Evolutionary conservation across 2,329 filamentous ascomycete genomes (phyloP).

Genomic region (Leptodontidium sp.): DNA sequence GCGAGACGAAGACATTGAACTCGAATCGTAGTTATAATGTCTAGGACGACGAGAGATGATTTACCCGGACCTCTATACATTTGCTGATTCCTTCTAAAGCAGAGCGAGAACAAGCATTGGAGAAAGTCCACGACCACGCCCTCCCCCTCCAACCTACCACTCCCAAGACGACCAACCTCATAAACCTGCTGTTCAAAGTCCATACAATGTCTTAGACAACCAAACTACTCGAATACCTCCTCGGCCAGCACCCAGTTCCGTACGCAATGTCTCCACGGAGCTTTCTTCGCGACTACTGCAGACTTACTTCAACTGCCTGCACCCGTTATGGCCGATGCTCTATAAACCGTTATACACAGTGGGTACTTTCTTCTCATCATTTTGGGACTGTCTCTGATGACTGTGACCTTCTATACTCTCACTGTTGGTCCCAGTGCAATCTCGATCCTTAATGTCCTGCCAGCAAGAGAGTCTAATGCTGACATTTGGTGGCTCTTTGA

Average conservation of each 20-base stretch:
- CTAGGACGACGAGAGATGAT: background rate
- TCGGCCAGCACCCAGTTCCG: slow-evolving; percentile 3
- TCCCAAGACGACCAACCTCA: slow-evolving; percentile 8
- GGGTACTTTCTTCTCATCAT: background rate
- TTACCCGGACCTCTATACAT: background rate
- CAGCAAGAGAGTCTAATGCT: background rate
- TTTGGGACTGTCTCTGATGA: background rate
- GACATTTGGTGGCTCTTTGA: background rate
- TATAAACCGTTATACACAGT: slow-evolving; percentile 44
- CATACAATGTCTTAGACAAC: background rate
- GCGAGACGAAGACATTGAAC: background rate
- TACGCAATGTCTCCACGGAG: slow-evolving; percentile 34
- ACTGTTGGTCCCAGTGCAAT: background rate
- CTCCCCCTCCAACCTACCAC: slow-evolving; percentile 15
- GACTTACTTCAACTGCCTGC: slow-evolving; percentile 44
- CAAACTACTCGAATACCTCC: slow-evolving; percentile 11
- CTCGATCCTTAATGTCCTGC: background rate
- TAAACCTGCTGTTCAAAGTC: slow-evolving; percentile 2
- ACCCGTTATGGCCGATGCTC: slow-evolving; percentile 45
- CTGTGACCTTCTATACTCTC: background rate
- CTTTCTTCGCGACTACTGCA: slow-evolving; percentile 42
- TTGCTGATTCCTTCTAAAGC: background rate
- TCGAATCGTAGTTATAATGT: background rate
- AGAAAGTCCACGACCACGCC: slow-evolving; percentile 22
- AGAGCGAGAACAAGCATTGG: slow-evolving; percentile 21